phyloP scores from a whole-genome alignment of 2,329 filamentous ascomycete genomes.

The Fusarium abutilonis region DNA sequence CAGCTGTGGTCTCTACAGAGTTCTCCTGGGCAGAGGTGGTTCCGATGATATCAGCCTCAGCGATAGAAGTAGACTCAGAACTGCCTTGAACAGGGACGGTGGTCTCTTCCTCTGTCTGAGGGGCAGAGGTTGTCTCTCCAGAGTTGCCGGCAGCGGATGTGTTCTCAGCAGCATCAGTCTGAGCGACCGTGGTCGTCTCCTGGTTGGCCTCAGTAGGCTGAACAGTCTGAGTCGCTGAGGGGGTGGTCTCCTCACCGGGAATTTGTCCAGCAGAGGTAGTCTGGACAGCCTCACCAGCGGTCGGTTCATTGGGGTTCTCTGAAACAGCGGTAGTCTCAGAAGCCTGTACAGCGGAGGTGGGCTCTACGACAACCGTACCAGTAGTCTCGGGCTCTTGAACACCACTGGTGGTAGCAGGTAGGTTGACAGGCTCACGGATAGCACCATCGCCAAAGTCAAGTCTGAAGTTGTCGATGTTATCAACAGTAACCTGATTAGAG shows the following conservation, averaged over 20 bases:
- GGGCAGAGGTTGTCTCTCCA: not conserved
- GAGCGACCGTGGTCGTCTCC: not conserved
- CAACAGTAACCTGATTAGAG: slow-evolving; percentile 35
- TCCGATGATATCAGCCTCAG: not conserved
- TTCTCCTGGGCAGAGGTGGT: not conserved
- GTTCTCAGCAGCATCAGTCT: not conserved
- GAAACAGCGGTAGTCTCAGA: too few species aligned
- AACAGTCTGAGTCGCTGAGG: not conserved
- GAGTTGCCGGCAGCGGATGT: not conserved
- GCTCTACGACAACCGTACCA: not conserved
- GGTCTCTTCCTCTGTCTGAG: not conserved
- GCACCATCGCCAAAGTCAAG: slow-evolving; percentile 31
- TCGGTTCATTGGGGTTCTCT: too few species aligned
- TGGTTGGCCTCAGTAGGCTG: not conserved
- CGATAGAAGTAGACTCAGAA: not conserved
- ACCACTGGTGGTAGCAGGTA: not conserved
- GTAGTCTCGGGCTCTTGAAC: not conserved
- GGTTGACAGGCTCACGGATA: slow-evolving; percentile 2
- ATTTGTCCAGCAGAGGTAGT: too few species aligned
- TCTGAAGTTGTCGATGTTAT: slow-evolving; percentile 23
- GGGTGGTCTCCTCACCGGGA: too few species aligned
- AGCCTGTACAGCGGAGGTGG: too few species aligned
- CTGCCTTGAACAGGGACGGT: not conserved
- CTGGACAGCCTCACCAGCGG: too few species aligned
- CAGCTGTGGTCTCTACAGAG: not conserved